phyloP scores from a whole-genome alignment of 257 asterid genomes.

The Echites panduratus region DNA sequence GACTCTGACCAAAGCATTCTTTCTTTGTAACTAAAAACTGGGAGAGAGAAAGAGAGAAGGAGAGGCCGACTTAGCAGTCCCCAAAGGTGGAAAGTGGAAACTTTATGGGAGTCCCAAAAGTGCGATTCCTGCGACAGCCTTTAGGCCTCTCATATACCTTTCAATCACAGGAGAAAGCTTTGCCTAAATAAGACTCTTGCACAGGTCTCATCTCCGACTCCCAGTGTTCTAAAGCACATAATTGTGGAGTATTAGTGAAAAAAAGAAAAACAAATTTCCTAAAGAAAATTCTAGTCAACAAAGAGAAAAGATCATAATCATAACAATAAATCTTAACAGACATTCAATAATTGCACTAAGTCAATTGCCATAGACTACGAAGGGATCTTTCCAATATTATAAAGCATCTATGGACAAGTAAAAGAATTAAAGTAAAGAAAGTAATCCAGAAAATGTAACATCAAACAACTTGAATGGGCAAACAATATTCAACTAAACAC shows the following conservation, averaged over 20 bases:
- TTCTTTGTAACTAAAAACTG: not conserved
- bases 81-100: not conserved
- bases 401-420: not conserved
- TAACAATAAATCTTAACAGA: not conserved
- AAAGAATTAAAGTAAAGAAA: not conserved
- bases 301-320: not conserved
- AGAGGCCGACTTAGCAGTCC: constrained; percentile 1
- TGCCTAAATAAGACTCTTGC: not conserved
- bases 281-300: not conserved
- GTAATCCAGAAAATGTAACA: not conserved
- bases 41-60: not conserved
- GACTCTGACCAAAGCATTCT: constrained; percentile 14
- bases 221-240: not conserved
- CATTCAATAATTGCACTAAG: not conserved
- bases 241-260: not conserved
- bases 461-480: not conserved
- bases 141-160: not conserved
- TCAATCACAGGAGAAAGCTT: not conserved
- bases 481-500: constrained; percentile 3
- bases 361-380: not conserved
- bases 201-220: not conserved
- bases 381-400: not conserved
- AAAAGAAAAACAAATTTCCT: not conserved
- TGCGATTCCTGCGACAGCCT: constrained; percentile 3
- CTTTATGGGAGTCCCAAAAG: constrained; percentile 9